These are phyloP conservation scores for Mortierella polycephala DNA, from an alignment of 371 early-diverging fungal species.

Conservation along the genomic window DNA sequence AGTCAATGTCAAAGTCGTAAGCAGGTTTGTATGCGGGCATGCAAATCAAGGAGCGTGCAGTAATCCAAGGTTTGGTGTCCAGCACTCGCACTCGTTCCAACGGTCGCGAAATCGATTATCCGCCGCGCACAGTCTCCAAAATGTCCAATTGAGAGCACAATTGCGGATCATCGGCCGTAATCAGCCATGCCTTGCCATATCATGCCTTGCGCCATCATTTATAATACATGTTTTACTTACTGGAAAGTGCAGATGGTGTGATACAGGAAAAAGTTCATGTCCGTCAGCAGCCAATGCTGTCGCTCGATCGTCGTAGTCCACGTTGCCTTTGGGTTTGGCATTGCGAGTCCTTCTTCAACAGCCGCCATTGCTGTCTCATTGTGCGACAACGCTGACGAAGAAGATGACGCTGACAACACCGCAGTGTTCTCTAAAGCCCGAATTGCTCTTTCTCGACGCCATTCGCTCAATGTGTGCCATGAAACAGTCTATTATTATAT, in stretches of 20 bases:
- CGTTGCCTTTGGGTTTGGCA: constrained; percentile 3
- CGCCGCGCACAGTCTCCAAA: constrained; percentile 6
- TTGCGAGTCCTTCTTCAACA: not conserved
- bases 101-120: constrained; percentile 1
- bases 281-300: constrained; percentile 50
- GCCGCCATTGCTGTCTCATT: not conserved
- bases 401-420: too few species aligned
- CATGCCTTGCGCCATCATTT: too few species aligned
- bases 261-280: constrained; percentile 53
- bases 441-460: constrained; percentile 39
- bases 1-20: too few species aligned
- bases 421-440: not conserved
- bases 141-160: not conserved
- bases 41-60: not conserved
- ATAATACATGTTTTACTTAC: constrained; percentile 26
- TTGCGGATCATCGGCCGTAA: not conserved
- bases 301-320: constrained; percentile 32
- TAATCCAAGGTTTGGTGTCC: not conserved
- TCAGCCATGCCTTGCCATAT: too few species aligned
- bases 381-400: not conserved
- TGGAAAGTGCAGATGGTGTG: constrained; percentile 54
- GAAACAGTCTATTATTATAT: constrained; percentile 30
- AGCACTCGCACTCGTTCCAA: not conserved
- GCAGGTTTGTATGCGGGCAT: too few species aligned
- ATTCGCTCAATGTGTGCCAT: constrained; percentile 53